Percentiles rank a stretch among this genome's conserved stretches.
phyloP scores from a whole-genome alignment of 2,329 filamentous ascomycete genomes.

The Aschersonia sp. region DNA sequence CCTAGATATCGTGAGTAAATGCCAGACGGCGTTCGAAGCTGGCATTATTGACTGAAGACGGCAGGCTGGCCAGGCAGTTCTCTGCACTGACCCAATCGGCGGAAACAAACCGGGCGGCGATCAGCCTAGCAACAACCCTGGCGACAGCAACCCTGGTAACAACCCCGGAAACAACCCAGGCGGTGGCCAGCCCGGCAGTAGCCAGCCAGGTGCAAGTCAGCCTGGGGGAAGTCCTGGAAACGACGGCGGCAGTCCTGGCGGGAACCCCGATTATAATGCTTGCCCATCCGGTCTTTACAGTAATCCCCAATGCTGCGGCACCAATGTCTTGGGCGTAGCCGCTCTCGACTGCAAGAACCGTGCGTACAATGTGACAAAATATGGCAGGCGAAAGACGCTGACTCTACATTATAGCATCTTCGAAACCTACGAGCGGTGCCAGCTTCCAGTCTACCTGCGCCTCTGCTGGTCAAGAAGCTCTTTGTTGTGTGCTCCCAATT shows the following conservation, averaged over 20 bases:
- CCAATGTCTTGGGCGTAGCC: constrained; percentile 2
- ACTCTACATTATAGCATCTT: neutral
- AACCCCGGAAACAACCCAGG: neutral
- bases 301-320: constrained; percentile 6
- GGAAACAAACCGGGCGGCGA: neutral
- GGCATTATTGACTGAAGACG: neutral
- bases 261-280: neutral
- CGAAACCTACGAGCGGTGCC: neutral
- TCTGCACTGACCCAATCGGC: neutral
- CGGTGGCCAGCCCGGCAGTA: neutral
- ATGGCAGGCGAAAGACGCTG: neutral
- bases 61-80: neutral
- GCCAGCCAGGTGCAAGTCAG: neutral
- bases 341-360: constrained; percentile 5
- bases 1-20: neutral
- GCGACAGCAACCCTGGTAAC: neutral
- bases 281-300: constrained; percentile 3
- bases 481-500: constrained; percentile 6
- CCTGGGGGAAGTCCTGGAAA: neutral
- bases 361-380: constrained; percentile 1
- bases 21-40: neutral
- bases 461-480: neutral
- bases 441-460: constrained; percentile 4
- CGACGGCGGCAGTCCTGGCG: neutral
- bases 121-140: neutral